A percentile compares a stretch with the other conserved stretches of the same genome.
These are phyloP conservation scores for Ottelia alismoides DNA, from an alignment of 106 monocot species.

Conservation along the genomic window DNA sequence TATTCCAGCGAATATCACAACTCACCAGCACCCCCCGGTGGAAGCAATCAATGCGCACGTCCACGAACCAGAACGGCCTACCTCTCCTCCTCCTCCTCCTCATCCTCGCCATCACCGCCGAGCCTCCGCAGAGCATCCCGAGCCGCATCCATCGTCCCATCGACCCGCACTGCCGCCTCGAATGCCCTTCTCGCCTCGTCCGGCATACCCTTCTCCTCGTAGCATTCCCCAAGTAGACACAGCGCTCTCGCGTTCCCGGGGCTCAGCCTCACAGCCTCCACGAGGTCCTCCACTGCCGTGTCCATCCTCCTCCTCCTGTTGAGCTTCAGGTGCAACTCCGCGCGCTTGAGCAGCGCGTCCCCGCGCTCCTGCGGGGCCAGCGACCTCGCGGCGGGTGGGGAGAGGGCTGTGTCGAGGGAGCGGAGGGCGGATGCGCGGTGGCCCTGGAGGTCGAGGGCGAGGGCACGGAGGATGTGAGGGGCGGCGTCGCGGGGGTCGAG, in stretches of 20 bases:
- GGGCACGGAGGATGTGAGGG: constrained; percentile 55
- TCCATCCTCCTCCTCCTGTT: constrained; percentile 31
- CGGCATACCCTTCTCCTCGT: constrained; percentile 41
- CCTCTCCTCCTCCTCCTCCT: too few species aligned
- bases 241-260: constrained; percentile 49
- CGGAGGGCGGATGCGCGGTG: constrained; percentile 47
- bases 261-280: constrained; percentile 41
- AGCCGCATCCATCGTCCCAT: constrained; percentile 16
- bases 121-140: constrained; percentile 29
- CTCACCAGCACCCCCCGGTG: too few species aligned
- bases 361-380: constrained; percentile 46
- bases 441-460: constrained; percentile 64
- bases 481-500: constrained; percentile 76
- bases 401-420: constrained; percentile 66
- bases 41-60: too few species aligned
- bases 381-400: constrained; percentile 42
- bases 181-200: constrained; percentile 45
- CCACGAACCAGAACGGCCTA: too few species aligned
- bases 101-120: too few species aligned
- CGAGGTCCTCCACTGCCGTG: constrained; percentile 40
- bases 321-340: constrained; percentile 45
- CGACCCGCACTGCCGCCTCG: constrained; percentile 33
- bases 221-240: constrained; percentile 62
- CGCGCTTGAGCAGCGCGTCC: constrained; percentile 68
- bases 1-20: too few species aligned